Conservation (phyloP, 306 rosid species). For the Nissolia schottii region DNA sequence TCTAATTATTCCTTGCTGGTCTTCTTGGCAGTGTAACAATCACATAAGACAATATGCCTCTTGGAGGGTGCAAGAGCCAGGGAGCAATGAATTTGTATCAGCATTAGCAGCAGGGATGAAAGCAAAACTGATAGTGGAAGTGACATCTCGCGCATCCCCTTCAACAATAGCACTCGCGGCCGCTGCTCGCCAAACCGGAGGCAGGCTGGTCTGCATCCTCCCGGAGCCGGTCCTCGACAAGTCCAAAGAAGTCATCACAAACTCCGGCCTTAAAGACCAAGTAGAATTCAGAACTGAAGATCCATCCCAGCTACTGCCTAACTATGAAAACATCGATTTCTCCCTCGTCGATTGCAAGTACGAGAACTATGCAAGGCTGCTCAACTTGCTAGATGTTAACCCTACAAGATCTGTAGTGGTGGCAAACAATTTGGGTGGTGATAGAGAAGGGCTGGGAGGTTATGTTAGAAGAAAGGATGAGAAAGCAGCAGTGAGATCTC, state of each 20-base stretch:
- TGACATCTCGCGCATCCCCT: conserved; percentile 45
- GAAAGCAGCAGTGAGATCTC: conserved; percentile 46
- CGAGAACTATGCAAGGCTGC: conserved; percentile 37
- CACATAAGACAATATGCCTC: conserved; percentile 26
- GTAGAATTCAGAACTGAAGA: conserved; percentile 63
- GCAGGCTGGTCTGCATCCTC: conserved; percentile 55
- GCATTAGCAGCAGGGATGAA: conserved; percentile 74
- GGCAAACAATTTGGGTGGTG: conserved; percentile 46
- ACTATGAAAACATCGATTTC: conserved; percentile 58
- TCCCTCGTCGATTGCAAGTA: conserved; percentile 52
- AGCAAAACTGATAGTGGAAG: conserved; percentile 68
- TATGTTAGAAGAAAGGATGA: conserved; percentile 31
- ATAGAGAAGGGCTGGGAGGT: conserved; percentile 35
- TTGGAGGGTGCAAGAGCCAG: conserved; percentile 47
- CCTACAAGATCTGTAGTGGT: conserved; percentile 53
- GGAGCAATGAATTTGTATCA: conserved; percentile 64
- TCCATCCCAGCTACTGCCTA: conserved; percentile 37
- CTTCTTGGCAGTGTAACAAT: conserved; percentile 41
- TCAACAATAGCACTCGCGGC: conserved; percentile 64
- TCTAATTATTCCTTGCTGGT: background rate
- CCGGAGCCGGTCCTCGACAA: conserved; percentile 47
- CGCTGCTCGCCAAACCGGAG: conserved; percentile 58
- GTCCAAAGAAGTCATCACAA: conserved; percentile 38
- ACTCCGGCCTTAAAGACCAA: conserved; percentile 46
- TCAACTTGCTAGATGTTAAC: conserved; percentile 44